phyloP scores from a whole-genome alignment of 257 asterid genomes.

The Solanum etuberosum region DNA sequence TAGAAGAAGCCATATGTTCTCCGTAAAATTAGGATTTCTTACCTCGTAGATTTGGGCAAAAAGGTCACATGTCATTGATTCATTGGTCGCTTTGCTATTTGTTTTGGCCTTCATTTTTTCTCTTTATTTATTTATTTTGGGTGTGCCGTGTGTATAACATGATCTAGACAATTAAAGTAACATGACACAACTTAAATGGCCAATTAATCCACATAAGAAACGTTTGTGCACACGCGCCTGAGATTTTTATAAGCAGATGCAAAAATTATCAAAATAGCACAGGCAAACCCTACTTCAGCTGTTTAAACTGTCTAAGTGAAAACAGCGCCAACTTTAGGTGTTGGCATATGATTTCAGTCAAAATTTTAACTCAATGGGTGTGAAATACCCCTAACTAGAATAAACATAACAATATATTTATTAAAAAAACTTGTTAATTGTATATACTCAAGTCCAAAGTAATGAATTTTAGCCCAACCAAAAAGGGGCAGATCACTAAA shows the following conservation, averaged over 20 bases:
- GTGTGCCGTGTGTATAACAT: background rate
- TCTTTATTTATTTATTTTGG: background rate
- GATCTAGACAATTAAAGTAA: background rate
- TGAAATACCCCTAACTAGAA: background rate
- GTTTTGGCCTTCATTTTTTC: background rate
- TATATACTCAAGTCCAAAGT: background rate
- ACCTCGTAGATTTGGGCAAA: background rate
- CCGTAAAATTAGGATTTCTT: background rate
- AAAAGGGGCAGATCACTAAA: background rate
- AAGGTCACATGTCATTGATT: background rate
- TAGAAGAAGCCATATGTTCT: background rate
- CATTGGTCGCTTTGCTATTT: background rate
- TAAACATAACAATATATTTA: background rate
- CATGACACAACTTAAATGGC: background rate
- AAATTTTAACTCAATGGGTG: background rate
- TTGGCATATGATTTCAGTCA: background rate
- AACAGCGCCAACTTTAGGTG: background rate
- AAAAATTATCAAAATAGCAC: background rate
- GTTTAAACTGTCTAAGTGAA: background rate
- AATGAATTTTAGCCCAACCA: background rate
- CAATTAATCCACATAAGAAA: background rate
- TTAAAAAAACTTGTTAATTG: background rate
- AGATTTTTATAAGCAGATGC: background rate
- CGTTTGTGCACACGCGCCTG: background rate
- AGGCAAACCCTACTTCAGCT: background rate